Evolutionary conservation across 75 land plant genomes (phyloP), one percentile per base, ranked within the genome.

Genomic region (Cupressus sempervirens): DNA sequence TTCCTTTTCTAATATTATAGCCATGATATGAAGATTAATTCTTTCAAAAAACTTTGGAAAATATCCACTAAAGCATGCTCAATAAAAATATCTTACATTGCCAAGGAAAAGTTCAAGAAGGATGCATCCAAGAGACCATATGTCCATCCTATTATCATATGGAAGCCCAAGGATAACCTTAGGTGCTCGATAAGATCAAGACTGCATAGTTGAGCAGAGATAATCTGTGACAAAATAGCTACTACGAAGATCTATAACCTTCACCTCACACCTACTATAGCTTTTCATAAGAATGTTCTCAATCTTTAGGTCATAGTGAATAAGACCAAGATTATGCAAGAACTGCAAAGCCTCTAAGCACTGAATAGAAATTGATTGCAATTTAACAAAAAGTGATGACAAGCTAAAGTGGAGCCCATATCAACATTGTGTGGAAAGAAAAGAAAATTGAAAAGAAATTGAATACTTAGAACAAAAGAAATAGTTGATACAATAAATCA

Each of bases 101-200:
- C 99, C 99, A 50, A 99, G 91, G 91, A 99, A 98, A 52, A 98
- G 97, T 88, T 98, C 99, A 11, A 99, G 99, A 83, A 98, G 90
- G 82, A 98, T 98, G 87, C 99, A 98, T 32, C 99, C 99, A 88
- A 98, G 95, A 20, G 99, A 98, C 99, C 99, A 98, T 32, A 98
- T 89, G 87, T 98, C 99, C 68, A 98, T 98, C 90, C 94, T 98
- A 74, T 94, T 98, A 83, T 95, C 96, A 91, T 98, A 98, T 53
- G 99, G 90, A 86, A 95, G 96, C 56, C 99, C 99, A 50, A 98
- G 87, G 65, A 98, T 96, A 82, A 98, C 99, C 90, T 98, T 99
- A 45, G 99, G 99, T 36, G 99, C 99, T 67, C 99, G 97, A 89
- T 98, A 98, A 13, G 99, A 95, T 29, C 99, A 92, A 12, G 99